Base-by-base conservation (phyloP, 257 asterid species). In the Nicotiana attenuata region DNA sequence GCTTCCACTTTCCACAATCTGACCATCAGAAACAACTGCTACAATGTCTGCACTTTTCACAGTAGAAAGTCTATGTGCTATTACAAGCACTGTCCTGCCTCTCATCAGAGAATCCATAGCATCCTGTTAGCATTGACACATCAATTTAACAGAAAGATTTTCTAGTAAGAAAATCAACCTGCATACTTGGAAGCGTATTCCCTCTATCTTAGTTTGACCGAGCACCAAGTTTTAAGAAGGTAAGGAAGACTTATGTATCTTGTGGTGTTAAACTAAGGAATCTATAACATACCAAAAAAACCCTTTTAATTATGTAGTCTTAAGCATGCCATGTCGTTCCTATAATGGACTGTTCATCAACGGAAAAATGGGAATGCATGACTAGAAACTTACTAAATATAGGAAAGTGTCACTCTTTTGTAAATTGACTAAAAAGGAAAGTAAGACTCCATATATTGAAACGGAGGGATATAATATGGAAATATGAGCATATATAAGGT, bases 51-150 rank as follows among this genome's bases (percentile, higher is more conserved):
- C 98, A 29, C 88, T 92, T 83, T 93, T 90, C 9, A 93, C 98
- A 0, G 97, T 91, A 10, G 98, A 93, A 52, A 93, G 96, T 88
- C 97, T 88, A 31, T 93, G 96, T 15, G 98, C 98, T 82, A 93
- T 93, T 24, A 93, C 98, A 22, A 92, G 88, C 77, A 92, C 98
- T 1, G 94, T 91, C 86, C 98, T 87, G 24, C 97, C 92, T 86
- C 86, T 88, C 98, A 94, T 91, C n/a, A 91, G 88, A 15, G 97
- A 94, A 81, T 94, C 95, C 97, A 91, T 92, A 2, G 94, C 98
- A 79, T 94, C 97, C 93, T 90, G 50, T 82, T 60, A 0, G 4
- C 76, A 68, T 68, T 38, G 56, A n/a, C 77, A 68, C 31, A n/a
- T 10, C 52, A 38, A 38, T 7, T 38, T n/a, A n/a, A 61, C 33